Evolutionary conservation across 2,329 filamentous ascomycete genomes (phyloP).

Genomic region (Apiospora koreana): DNA sequence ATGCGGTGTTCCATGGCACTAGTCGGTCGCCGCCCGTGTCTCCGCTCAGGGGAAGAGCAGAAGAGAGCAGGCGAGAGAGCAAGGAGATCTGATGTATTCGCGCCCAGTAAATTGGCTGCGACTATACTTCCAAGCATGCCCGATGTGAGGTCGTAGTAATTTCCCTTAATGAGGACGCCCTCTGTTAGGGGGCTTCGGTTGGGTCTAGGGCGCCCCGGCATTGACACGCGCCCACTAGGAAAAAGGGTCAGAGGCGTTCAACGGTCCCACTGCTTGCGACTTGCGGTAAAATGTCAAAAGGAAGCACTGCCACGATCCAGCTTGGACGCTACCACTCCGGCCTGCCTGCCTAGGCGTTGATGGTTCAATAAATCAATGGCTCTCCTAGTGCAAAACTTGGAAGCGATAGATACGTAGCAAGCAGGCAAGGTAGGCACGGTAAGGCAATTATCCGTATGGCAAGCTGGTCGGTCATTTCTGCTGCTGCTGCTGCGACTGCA

Average conservation of each 20-base stretch:
- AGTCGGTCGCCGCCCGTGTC: background rate
- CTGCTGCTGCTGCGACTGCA: background rate
- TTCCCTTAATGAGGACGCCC: background rate
- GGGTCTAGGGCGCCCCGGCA: background rate
- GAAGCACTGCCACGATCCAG: constrained; percentile 1
- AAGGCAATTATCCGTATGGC: background rate
- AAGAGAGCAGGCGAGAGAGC: background rate
- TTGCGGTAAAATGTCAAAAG: constrained; percentile 4
- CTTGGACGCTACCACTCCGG: background rate
- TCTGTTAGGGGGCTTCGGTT: constrained; percentile 1
- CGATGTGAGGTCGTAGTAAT: constrained; percentile 1
- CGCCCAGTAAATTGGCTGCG: background rate
- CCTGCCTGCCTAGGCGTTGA: background rate
- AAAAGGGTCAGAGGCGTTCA: constrained; percentile 6
- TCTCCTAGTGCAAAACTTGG: background rate
- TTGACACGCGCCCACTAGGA: constrained; percentile 1
- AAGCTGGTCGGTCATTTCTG: background rate
- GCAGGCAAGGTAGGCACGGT: background rate
- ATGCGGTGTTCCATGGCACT: background rate
- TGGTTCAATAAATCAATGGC: background rate
- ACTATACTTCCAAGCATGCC: background rate
- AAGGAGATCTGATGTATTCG: background rate
- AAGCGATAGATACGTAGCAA: background rate
- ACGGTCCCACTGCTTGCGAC: constrained; percentile 6
- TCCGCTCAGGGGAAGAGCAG: constrained; percentile 7